Percentiles rank a stretch among this genome's conserved stretches.
These are phyloP conservation scores for Solanum hybrid DNA, from an alignment of 305 asterid species.

Conservation along the genomic window DNA sequence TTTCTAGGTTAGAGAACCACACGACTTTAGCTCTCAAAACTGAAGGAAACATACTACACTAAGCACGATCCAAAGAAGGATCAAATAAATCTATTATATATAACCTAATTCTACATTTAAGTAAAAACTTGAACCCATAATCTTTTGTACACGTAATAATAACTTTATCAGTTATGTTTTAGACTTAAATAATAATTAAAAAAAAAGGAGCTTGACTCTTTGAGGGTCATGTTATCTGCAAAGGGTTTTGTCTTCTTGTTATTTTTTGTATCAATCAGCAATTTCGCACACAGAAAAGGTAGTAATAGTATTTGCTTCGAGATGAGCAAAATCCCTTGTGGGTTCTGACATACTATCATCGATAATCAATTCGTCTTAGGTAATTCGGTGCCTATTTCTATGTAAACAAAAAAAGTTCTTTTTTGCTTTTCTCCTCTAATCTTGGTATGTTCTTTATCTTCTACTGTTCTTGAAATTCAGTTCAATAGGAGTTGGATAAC, in stretches of 20 bases:
- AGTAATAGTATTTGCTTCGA: constrained; percentile 7
- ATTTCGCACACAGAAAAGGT: neutral
- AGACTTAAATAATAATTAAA: neutral
- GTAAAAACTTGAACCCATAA: too few species aligned
- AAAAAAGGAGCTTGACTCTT: neutral
- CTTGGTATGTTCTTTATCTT: neutral
- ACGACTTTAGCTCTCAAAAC: neutral
- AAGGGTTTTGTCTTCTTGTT: neutral
- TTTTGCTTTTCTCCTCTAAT: neutral
- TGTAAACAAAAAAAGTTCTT: neutral
- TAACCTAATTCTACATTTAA: neutral
- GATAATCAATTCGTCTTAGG: constrained; percentile 2
- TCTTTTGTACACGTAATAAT: neutral
- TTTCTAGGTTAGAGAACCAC: neutral
- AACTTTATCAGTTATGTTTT: neutral
- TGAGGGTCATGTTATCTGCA: neutral
- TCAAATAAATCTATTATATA: neutral
- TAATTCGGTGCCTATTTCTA: neutral
- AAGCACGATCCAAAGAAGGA: neutral
- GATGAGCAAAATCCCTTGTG: constrained; percentile 7
- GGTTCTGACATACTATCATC: constrained; percentile 2
- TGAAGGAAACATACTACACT: neutral
- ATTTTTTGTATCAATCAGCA: neutral
- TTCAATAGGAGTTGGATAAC: constrained; percentile 7
- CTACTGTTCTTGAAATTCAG: neutral